These are phyloP conservation scores for Linum lewisii DNA, from an alignment of 345 rosid species.

Conservation along the genomic window DNA sequence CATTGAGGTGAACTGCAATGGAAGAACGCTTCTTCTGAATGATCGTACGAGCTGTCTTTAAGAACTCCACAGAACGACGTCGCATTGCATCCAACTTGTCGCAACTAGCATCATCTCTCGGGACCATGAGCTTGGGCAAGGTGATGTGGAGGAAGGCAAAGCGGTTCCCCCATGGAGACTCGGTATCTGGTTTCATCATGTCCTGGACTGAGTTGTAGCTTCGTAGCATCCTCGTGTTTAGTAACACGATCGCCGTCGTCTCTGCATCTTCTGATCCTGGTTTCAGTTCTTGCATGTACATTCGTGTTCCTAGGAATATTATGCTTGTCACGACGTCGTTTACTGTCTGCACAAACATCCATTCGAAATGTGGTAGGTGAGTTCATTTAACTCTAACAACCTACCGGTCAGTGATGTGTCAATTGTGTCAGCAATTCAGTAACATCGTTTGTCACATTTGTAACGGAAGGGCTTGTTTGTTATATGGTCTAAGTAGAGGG, in stretches of 20 bases:
- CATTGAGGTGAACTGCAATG: neutral
- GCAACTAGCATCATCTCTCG: neutral
- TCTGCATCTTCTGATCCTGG: constrained; percentile 9
- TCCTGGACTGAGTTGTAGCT: constrained; percentile 40
- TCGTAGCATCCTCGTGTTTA: constrained; percentile 32
- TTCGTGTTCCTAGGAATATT: constrained; percentile 35
- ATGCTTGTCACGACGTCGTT: constrained; percentile 43
- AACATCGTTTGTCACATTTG: too few species aligned
- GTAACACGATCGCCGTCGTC: constrained; percentile 36
- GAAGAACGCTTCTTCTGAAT: neutral
- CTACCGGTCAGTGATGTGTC: too few species aligned
- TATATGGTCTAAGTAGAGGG: too few species aligned
- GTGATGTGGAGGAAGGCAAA: constrained; percentile 35
- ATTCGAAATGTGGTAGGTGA: too few species aligned
- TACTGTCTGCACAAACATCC: constrained; percentile 25
- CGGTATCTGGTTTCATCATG: constrained; percentile 32
- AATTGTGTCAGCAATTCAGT: too few species aligned
- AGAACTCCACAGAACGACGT: neutral
- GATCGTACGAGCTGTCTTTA: neutral
- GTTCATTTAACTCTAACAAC: too few species aligned
- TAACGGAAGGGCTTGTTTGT: too few species aligned
- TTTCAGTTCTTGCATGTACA: constrained; percentile 30
- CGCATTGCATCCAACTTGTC: neutral
- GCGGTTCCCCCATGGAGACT: constrained; percentile 40
- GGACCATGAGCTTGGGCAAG: constrained; percentile 16